These are phyloP conservation scores for Hyaloscypha hepaticicola DNA, from an alignment of 495 filamentous ascomycete genomes.

Conservation along the genomic window DNA sequence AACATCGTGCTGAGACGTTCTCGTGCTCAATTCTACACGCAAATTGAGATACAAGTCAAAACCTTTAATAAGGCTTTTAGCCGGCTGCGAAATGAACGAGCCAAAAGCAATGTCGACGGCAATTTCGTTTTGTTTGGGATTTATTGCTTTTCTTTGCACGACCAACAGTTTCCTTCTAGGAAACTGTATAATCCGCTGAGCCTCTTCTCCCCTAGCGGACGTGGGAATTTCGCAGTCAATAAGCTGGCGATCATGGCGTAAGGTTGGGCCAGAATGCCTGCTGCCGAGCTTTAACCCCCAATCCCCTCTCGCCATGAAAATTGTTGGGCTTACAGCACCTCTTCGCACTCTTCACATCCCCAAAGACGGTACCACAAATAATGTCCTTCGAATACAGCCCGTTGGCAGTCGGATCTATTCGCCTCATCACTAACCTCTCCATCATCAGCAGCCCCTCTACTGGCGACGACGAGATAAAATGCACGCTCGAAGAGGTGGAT, in stretches of 20 bases:
- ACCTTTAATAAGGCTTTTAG: neutral
- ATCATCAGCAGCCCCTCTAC: neutral
- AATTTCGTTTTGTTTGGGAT: too few relatives aligned
- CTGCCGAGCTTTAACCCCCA: neutral
- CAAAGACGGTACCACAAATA: neutral
- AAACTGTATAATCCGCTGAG: neutral
- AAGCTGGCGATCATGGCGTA: neutral
- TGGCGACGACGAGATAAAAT: conserved; percentile 5
- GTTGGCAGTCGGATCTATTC: conserved; percentile 1
- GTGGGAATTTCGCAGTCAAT: neutral
- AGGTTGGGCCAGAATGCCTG: neutral
- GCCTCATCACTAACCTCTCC: conserved; percentile 11
- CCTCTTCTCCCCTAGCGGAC: neutral
- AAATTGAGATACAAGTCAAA: neutral
- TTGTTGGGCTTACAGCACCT: neutral
- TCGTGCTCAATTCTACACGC: neutral
- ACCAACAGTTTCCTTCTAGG: neutral
- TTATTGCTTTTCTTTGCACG: too few relatives aligned
- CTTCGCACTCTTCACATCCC: neutral
- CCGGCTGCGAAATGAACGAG: neutral
- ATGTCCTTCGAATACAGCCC: neutral
- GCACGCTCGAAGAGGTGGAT: conserved; percentile 6
- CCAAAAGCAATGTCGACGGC: neutral
- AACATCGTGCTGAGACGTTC: conserved; percentile 2
- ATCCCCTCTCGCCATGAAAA: neutral